Base-by-base conservation (phyloP, 805 yeast species). In the Kluyveromyces nonfermentans region DNA sequence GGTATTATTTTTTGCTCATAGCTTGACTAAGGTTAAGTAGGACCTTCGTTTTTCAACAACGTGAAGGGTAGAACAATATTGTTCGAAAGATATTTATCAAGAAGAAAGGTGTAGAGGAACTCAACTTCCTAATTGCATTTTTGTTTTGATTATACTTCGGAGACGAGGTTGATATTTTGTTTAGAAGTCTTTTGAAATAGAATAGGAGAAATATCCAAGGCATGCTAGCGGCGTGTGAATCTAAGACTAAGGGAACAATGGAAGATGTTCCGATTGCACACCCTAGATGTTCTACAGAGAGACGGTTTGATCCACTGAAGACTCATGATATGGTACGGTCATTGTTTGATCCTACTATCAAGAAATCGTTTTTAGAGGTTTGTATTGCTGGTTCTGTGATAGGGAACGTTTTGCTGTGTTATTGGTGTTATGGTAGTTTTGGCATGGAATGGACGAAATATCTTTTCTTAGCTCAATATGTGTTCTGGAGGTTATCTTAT, bases 281-380 rank as follows among this genome's bases (percentile, higher is more conserved):
- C 17, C 41, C 41, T 10, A 37, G 41, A 25, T 37, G 33, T 8
- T 35, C 39, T 5, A 16, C 41, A 5, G 9, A 14, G 7, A 30
- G 9, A 9, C 50, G 50, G 3, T 68, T 68, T 40, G 42, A 50
- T 5, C 69, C 69, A 1, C 72, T 72, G 10, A 54, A 74, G 51
- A 85, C 95, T 25, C 82, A 81, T 54, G 95, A 85, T 57, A 85
- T 85, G 93, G 82, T 85, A 30, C 72, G 86, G 49, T 80, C 90
- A 1, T 65, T 86, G 40, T 79, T 85, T 53, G 90, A 85, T 64
- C 93, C 94, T 2, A 73, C 81, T 1, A 62, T 84, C 42, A 71
- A 74, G 42, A 86, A 85, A 56, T 80, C 89, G 0, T 62, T 74
- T 41, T 71, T 79, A 39, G 95, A 85, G 56, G 50, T 72, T n/a